A percentile compares a stretch with the other conserved stretches of the same genome.
phyloP scores from a whole-genome alignment of 2,329 filamentous ascomycete species.

The Alternaria gansuensis region DNA sequence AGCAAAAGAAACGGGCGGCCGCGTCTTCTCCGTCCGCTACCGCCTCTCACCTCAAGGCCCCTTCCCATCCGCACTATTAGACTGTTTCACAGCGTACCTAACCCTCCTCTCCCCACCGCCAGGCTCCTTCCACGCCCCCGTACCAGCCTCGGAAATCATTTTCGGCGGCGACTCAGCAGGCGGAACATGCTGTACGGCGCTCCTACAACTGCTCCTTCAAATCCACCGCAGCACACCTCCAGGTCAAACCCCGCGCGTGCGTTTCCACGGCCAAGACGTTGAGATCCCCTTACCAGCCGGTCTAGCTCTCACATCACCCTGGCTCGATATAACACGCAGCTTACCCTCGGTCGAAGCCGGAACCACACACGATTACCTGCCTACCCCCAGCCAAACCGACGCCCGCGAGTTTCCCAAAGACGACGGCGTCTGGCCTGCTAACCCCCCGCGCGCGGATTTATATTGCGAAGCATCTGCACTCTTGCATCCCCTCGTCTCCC shows the following conservation, averaged over 20 bases:
- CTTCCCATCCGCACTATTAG: conserved; percentile 77
- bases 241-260: conserved; percentile 58
- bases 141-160: conserved; percentile 72
- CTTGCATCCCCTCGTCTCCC: conserved; percentile 73
- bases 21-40: conserved; percentile 77
- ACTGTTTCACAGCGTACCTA: conserved; percentile 76
- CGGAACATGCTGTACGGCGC: conserved; percentile 72
- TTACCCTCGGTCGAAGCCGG: conserved; percentile 65
- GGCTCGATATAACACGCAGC: conserved; percentile 74
- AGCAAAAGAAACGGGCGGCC: conserved; percentile 71
- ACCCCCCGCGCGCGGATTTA: conserved; percentile 58
- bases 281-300: conserved; percentile 73
- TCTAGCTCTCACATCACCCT: conserved; percentile 70
- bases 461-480: conserved; percentile 58
- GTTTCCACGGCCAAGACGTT: conserved; percentile 68
- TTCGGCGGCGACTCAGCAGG: conserved; percentile 80
- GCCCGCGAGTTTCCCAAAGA: conserved; percentile 58
- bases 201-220: conserved; percentile 74
- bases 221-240: conserved; percentile 58
- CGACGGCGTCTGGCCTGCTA: conserved; percentile 55
- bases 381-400: conserved; percentile 54
- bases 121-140: conserved; percentile 71
- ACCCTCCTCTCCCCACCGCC: conserved; percentile 75
- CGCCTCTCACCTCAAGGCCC: conserved; percentile 76
- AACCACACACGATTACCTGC: conserved; percentile 70